Base-by-base conservation (phyloP, 1,284 basidiomycete species). In the Naganishia sp. region DNA sequence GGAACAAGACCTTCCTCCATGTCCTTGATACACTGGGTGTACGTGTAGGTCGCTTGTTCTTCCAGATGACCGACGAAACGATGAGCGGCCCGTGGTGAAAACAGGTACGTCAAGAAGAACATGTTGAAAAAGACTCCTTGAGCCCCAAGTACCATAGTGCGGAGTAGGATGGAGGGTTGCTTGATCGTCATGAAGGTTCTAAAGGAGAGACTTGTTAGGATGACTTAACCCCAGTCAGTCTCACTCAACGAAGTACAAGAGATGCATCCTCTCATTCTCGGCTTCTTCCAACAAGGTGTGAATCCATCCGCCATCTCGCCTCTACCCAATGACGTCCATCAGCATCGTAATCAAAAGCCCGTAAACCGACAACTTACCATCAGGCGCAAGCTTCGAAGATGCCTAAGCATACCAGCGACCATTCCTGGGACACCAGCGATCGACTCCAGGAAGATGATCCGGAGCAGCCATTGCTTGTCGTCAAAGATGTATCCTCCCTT, bases 11-110 rank as follows among this genome's bases (percentile, higher is more conserved):
- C 93, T n/a, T 83, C 83, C 75, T 94, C 88, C 25, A 97, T 83
- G 68, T 97, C 92, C 54, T 85, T 75, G 69, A 96, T 92, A 75
- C 89, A 88, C 71, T 86, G 85, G 6, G 92, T 90, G 78, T 92
- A 95, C 25, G 94, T 96, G 52, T 88, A 69, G 6, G 95, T 92
- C 4, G 94, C 94, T 79, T 98, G 94, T 81, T 98, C 94, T 75
- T 98, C 95, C 10, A 99, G 83, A 74, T 92, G 83, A n/a, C 85
- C 95, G 52, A 98, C 94, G 76, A 98, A 98, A 39, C 95, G 90
- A 79, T 98, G 95, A 69, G 90, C 92, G 0, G 86, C 85, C 64
- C 83, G 83, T 0, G 95, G 95, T 0, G 90, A 89, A 55, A 94
- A 71, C 64, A 94, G 77, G 77, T 95, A 96, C 28, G 87, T 85